These are phyloP conservation scores for Brassica nigra DNA, from an alignment of 345 rosid genomes.

Conservation along the genomic window DNA sequence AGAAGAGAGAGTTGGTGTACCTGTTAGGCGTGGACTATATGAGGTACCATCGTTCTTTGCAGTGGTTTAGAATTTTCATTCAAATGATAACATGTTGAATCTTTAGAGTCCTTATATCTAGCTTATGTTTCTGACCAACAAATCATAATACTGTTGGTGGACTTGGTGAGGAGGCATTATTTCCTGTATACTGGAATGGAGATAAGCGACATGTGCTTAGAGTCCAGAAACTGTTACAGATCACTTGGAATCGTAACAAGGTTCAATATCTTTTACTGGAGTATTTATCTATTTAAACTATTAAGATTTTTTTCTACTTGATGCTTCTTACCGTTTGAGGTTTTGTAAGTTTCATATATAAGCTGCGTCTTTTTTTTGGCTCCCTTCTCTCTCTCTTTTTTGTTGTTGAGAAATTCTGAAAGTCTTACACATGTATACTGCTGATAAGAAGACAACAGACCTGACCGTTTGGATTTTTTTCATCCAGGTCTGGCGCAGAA, in stretches of 20 bases:
- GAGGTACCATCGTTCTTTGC: neutral
- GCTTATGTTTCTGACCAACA: neutral
- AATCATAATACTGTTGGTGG: neutral
- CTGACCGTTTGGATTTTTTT: constrained; percentile 1
- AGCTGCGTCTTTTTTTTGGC: neutral
- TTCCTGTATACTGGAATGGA: constrained; percentile 81
- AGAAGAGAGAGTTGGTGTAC: neutral
- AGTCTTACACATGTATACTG: neutral
- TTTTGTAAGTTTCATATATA: neutral
- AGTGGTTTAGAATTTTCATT: neutral
- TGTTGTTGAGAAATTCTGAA: neutral
- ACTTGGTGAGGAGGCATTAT: neutral
- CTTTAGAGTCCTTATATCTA: neutral
- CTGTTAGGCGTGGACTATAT: neutral
- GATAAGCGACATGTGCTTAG: constrained; percentile 90
- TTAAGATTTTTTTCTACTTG: neutral
- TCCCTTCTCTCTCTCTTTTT: neutral
- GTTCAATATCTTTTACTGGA: constrained; percentile 40
- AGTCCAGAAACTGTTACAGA: constrained; percentile 90
- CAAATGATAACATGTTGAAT: neutral
- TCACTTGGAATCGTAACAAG: constrained; percentile 81
- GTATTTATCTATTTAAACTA: neutral
- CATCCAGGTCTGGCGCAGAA: constrained; percentile 88
- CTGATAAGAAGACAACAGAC: neutral
- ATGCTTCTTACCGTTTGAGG: neutral